Evolutionary conservation across 2,329 filamentous ascomycete genomes (phyloP).

Genomic region (Bipolaris sorokiniana): DNA sequence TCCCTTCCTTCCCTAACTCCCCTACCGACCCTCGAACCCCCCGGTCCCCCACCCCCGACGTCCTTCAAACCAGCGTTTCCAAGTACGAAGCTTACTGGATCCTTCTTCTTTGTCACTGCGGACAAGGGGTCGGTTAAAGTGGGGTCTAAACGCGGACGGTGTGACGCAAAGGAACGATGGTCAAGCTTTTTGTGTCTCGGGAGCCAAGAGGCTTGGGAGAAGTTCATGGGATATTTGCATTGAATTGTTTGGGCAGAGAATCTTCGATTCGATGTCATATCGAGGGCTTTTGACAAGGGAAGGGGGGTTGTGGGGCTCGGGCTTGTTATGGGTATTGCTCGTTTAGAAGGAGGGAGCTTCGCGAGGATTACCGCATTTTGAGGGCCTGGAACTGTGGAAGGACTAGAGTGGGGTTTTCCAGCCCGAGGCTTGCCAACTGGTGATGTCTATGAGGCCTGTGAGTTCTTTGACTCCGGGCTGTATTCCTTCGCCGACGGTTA

Average conservation of each 20-base stretch:
- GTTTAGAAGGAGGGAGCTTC: neutral
- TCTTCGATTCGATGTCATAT: neutral
- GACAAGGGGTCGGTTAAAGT: neutral
- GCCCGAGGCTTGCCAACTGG: slow-evolving; percentile 31
- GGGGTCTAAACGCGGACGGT: neutral
- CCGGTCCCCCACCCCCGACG: too few relatives aligned
- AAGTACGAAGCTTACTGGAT: too few relatives aligned
- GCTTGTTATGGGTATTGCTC: neutral
- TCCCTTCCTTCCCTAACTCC: too few relatives aligned
- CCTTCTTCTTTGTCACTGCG: too few relatives aligned
- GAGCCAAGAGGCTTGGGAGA: slow-evolving; percentile 24
- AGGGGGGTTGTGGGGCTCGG: neutral
- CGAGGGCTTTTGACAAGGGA: neutral
- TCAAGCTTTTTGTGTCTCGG: slow-evolving; percentile 32
- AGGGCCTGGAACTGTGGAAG: slow-evolving; percentile 1
- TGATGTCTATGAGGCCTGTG: slow-evolving; percentile 32
- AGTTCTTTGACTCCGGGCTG: slow-evolving; percentile 29
- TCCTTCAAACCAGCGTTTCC: neutral
- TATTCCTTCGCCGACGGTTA: slow-evolving; percentile 34
- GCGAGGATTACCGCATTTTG: neutral
- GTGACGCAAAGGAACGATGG: slow-evolving; percentile 2
- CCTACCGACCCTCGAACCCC: too few relatives aligned
- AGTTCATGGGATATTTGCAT: neutral
- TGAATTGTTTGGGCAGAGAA: neutral
- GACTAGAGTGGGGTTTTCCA: slow-evolving; percentile 32